Evolutionary conservation across 225 moss, liverwort and hornwort genomes (phyloP), one percentile per base, ranked within the genome.

Genomic region (Climacium dendroides): DNA sequence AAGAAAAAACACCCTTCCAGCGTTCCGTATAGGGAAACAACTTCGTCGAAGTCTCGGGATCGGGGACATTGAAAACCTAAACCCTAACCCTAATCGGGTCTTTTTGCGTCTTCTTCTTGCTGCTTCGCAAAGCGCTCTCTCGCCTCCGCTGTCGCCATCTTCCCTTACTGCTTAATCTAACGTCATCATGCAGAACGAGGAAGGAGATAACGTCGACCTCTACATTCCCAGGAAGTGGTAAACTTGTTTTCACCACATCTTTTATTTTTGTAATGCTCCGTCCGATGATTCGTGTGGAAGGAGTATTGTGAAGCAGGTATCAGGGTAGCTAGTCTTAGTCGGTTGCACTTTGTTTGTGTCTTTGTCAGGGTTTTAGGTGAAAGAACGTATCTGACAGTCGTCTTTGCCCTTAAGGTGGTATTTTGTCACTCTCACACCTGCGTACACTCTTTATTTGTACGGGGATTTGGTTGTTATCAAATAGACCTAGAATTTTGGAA

Each of bases 191-290:
- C 90, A 90, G 90, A 90, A 90, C 82, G 88, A 88, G 86, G 90
- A 90, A 85, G 90, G 90, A 70, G 90, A 90, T 55, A 90, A 90
- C 45, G 90, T 90, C 39, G 90, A 90, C 50, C 88, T 90, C 10
- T 90, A 90, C 83, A 90, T 88, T 61, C 90, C 90, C 39, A 85
- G 90, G 85, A 88, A 90, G 85, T 90, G 90, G 90, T 90, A 62
- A 80, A 82, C 47, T 37, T 62, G 39, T 16, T 7, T 17, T 35
- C 12, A 5, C 19, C 19, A 37, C 28, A 22, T 12, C 3, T 22
- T 26, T 6, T 23, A 12, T 30, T 32, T 73, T 16, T 6, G 26
- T 4, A 16, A 78, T 10, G 7, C 78, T 17, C 57, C 9, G 25
- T 17, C 57, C 16, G 78, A 78, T 16, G 57, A 78, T 62, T 15